Conservation (phyloP, 2,329 filamentous ascomycete genomes). For the Botrytis elliptica region DNA sequence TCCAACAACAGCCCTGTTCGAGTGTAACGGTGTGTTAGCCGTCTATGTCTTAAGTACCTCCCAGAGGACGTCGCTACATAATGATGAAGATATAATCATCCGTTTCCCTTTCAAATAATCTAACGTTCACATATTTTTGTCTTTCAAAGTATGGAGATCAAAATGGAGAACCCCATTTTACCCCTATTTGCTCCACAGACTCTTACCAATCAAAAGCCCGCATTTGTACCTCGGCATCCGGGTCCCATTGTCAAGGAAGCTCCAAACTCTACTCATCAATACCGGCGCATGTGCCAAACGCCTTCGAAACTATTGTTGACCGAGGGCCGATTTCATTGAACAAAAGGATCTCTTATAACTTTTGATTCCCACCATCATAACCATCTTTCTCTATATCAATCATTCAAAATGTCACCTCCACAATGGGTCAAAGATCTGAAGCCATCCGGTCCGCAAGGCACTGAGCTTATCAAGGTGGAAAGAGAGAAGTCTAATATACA, state of each 20-base stretch:
- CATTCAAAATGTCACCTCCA: conserved; percentile 36
- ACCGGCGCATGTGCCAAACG: not conserved
- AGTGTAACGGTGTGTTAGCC: not conserved
- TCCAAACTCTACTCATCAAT: not conserved
- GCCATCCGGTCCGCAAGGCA: conserved; percentile 65
- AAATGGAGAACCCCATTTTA: conserved; percentile 11
- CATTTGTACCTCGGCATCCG: conserved; percentile 14
- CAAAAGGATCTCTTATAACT: not conserved
- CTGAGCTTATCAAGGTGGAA: conserved; percentile 67
- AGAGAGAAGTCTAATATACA: conserved; percentile 65
- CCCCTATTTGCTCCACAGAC: not conserved
- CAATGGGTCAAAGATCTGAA: conserved; percentile 67
- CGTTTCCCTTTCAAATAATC: not conserved
- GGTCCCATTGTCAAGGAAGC: not conserved
- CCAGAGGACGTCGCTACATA: not conserved
- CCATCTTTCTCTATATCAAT: conserved; percentile 1
- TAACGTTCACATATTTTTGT: not conserved
- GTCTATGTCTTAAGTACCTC: not conserved
- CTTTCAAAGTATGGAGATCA: not conserved
- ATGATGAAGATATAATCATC: conserved; percentile 7
- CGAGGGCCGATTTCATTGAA: conserved; percentile 26
- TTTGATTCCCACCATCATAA: not conserved
- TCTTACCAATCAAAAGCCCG: not conserved
- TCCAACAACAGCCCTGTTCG: not conserved
- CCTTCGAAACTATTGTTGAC: conserved; percentile 17